phyloP scores from a whole-genome alignment of 2,329 filamentous ascomycete genomes.

The Dothistroma pini region DNA sequence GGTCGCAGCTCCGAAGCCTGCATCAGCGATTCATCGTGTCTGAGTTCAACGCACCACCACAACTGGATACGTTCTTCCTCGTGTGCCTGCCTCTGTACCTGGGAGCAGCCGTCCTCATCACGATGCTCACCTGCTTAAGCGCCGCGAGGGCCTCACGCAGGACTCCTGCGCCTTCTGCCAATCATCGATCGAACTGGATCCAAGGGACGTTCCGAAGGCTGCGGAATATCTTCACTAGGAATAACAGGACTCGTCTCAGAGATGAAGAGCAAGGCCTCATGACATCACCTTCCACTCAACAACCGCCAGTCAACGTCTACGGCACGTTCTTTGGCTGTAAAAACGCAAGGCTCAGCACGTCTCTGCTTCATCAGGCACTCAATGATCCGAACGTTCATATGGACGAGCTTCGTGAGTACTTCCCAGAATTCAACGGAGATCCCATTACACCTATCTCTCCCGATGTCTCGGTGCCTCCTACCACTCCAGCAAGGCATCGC shows the following conservation, averaged over 20 bases:
- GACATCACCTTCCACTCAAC: not conserved
- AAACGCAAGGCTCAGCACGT: not conserved
- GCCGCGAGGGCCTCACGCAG: not conserved
- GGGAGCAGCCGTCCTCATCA: not conserved
- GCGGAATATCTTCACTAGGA: not conserved
- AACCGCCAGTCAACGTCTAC: not conserved
- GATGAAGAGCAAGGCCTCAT: not conserved
- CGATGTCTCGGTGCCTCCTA: not conserved
- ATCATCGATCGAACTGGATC: not conserved
- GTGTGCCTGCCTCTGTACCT: not conserved
- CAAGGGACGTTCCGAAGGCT: not conserved
- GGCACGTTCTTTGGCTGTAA: not conserved
- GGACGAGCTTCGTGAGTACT: not conserved
- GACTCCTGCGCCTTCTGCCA: not conserved
- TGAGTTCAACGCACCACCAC: not conserved
- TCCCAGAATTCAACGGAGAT: not conserved
- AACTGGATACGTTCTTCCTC: not conserved
- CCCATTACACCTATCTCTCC: not conserved
- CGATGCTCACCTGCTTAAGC: not conserved
- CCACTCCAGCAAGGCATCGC: not conserved
- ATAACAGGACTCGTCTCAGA: not conserved
- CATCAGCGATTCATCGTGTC: not conserved
- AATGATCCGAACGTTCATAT: not conserved
- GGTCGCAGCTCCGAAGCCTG: not conserved
- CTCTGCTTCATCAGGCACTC: not conserved